A percentile compares a stretch with the other conserved stretches of the same genome.
Conservation (phyloP, 2,329 filamentous ascomycete species). For the Colletotrichum lindemuthianum region DNA sequence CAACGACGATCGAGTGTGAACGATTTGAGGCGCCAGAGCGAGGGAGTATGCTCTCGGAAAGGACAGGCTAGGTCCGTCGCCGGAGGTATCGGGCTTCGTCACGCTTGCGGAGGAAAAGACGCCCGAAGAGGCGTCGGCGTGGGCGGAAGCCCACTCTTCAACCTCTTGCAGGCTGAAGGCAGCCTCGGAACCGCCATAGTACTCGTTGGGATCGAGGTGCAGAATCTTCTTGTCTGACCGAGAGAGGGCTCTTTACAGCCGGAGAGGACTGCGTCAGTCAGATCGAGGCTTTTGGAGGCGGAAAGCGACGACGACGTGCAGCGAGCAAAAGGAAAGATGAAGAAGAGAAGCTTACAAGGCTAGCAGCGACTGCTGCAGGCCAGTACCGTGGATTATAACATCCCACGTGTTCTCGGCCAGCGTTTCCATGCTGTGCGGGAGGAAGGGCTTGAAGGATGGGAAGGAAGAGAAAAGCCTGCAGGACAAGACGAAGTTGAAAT, state of each 20-base stretch:
- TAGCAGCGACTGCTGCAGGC: slow-evolving; percentile 80
- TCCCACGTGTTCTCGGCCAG: slow-evolving; percentile 81
- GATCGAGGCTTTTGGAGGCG: slow-evolving; percentile 54
- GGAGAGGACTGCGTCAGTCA: slow-evolving; percentile 75
- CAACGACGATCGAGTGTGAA: slow-evolving; percentile 84
- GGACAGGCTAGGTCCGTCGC: slow-evolving; percentile 50
- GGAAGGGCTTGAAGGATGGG: not conserved
- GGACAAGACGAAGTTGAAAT: slow-evolving; percentile 33
- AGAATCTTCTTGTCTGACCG: slow-evolving; percentile 91
- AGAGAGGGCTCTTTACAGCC: slow-evolving; percentile 80
- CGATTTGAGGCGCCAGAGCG: slow-evolving; percentile 84
- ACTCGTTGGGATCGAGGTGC: slow-evolving; percentile 87
- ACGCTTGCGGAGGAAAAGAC: slow-evolving; percentile 51
- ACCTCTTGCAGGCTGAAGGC: slow-evolving; percentile 86
- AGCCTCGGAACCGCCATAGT: slow-evolving; percentile 88
- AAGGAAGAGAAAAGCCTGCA: slow-evolving; percentile 16
- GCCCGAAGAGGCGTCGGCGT: slow-evolving; percentile 43
- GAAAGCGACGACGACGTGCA: slow-evolving; percentile 28
- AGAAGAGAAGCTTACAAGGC: slow-evolving; percentile 71
- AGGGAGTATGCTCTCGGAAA: slow-evolving; percentile 82
- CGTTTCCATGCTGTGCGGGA: slow-evolving; percentile 71
- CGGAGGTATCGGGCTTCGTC: slow-evolving; percentile 47
- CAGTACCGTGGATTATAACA: slow-evolving; percentile 81
- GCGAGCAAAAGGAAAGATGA: slow-evolving; percentile 37
- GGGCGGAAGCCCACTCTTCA: slow-evolving; percentile 73